Conservation (phyloP, 192 early-diverging fungal genomes). For the Umbelopsis isabellina region DNA sequence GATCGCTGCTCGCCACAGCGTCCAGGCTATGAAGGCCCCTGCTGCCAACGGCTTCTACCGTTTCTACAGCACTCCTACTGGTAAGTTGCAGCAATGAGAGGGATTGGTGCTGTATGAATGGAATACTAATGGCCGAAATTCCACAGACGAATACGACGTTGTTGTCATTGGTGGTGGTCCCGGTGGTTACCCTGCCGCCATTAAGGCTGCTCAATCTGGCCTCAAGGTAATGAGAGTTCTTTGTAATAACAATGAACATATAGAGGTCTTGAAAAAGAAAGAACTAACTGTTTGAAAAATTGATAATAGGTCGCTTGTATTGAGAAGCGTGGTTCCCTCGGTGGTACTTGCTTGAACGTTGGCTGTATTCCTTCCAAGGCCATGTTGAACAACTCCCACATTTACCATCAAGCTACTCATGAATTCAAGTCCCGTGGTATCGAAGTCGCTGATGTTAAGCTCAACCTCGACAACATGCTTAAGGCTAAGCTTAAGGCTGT, state of each 20-base stretch:
- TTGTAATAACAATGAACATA: background rate
- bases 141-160: slow-evolving; percentile 68
- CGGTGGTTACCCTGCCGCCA: slow-evolving; percentile 98
- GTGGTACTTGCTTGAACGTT: slow-evolving; percentile 98
- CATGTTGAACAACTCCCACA: slow-evolving; percentile 97
- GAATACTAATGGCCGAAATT: background rate
- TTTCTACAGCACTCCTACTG: slow-evolving; percentile 42
- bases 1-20: slow-evolving; percentile 40
- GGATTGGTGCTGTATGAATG: background rate
- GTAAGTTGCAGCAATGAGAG: slow-evolving; percentile 19
- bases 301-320: slow-evolving; percentile 85
- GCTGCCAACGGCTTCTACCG: slow-evolving; percentile 36
- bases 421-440: slow-evolving; percentile 94
- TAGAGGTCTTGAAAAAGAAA: background rate
- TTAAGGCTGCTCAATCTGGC: slow-evolving; percentile 97
- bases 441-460: slow-evolving; percentile 81
- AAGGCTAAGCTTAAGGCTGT: slow-evolving; percentile 92
- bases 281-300: background rate
- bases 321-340: slow-evolving; percentile 93
- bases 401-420: slow-evolving; percentile 92
- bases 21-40: slow-evolving; percentile 36
- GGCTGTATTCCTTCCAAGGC: slow-evolving; percentile 99
- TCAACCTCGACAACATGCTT: slow-evolving; percentile 89
- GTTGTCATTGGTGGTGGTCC: slow-evolving; percentile 95
- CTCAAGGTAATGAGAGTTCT: slow-evolving; percentile 73